Evolutionary conservation across 345 rosid genomes (phyloP), one percentile per base, ranked within the genome.

Genomic region (Ricinus communis): DNA sequence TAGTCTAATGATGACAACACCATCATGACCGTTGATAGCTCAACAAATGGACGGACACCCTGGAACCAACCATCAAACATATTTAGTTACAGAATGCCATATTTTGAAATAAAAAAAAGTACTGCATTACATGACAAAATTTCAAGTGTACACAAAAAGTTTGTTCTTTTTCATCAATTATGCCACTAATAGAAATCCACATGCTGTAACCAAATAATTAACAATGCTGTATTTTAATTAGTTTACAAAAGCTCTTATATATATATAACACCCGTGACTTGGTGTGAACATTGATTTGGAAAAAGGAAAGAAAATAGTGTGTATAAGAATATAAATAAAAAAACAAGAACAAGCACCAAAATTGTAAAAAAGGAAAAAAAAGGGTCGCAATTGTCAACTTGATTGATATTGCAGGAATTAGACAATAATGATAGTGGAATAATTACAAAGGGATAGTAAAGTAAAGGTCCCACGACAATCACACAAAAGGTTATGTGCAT

Each of bases 21-120:
- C 74, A 54, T 79, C 19, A 91, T 89, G 25, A 75, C 87, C 61
- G 91, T 72, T 22, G 97, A 92, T 28, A 87, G 85, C 80, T 95
- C 98, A 55, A 93, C 87, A 71, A 95, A 95, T 2, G 94, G 90
- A 47, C 97, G 93, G 18, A 88, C 97, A 38, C 99, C 98, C 99
- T 95, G 70, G 76, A 71, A 25, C 27, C 66, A 69, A 7, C 11
- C 9, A 16, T 71, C 49, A 62, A 36, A 16, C 38, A 33, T 33
- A 2, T 33, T 33, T 33, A 33, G 38, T 33, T 2, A 2, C 38
- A 33, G 4, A n/a, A 2, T 33, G 38, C 38, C 6, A 33, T 33
- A 33, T 33, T 33, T 33, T 33, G 38, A 33, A 33, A n/a, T n/a
- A n/a, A n/a, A 33, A 33, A 6, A 33, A 33, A 33, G 6, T 33